Base-by-base conservation (phyloP, 768 basidiomycete genomes). In the Hemileccinum impolitum region DNA sequence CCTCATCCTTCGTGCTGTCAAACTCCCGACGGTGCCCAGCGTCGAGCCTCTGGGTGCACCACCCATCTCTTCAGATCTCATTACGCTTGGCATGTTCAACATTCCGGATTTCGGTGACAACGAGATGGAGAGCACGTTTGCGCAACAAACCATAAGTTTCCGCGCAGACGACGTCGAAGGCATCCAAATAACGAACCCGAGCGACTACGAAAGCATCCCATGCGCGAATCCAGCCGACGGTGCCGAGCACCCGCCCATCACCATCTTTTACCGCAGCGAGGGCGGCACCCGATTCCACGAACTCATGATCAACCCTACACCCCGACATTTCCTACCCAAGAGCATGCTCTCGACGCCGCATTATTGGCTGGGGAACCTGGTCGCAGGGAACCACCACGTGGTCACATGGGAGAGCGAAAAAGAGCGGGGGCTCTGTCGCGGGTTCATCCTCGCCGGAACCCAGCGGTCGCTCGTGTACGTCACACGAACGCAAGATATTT, bases 1-100 rank as follows among this genome's bases (percentile, higher is more conserved):
- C 12, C 65, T 84, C 18, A 68, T 81, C 45, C 70, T 81, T 39
- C 79, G 82, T 31, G 67, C 70, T 4, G 53, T 76, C 40, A 61
- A 57, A 35, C 57, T 60, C 32, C 54, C 57, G 30, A 42, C 21
- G 5, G 15, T 39, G 5, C 53, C 56, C 1, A 21, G 3, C 21
- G 13, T 18, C 17, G 48, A 53, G n/a, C 41, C 26, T 26, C 32
- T 39, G 23, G 54, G 53, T 4, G 52, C 46, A 19, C 64, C 62
- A 4, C 59, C 53, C 11, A 39, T 43, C 12, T 49, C 65, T 10
- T 58, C 57, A 30, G 66, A 68, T 19, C 55, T 66, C 17, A 60
- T 68, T 48, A 64, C 64, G 35, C 25, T 68, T 1, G 62, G 56
- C 40, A 60, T 68, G 62, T 68, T 68, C 45, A 32, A 68, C 21